Evolutionary conservation across 176 grass and related monocot genomes (phyloP).

Genomic region (Hsuehochloa calcarea): DNA sequence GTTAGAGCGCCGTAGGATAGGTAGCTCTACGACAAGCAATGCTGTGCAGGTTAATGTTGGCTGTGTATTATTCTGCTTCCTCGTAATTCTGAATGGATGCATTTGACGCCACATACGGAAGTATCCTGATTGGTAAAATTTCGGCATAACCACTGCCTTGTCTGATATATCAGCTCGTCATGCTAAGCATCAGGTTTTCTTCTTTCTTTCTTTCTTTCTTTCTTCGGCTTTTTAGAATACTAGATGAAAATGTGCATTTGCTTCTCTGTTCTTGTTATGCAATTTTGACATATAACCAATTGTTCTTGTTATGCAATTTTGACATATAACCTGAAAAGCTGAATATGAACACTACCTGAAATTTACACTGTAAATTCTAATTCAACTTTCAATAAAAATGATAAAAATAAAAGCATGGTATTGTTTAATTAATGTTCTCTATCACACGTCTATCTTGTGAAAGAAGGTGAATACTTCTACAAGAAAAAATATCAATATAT

Average conservation of each 20-base stretch:
- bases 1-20: background rate
- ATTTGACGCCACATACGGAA: background rate
- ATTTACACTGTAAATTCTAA: background rate
- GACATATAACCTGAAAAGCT: too few relatives aligned
- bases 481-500: background rate
- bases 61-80: background rate
- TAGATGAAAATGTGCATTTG: too few relatives aligned
- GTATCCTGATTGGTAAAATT: background rate
- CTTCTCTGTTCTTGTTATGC: too few relatives aligned
- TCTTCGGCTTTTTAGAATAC: too few relatives aligned
- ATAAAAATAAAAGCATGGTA: background rate
- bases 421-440: slow-evolving; percentile 5
- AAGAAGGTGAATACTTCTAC: slow-evolving; percentile 13
- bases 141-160: background rate
- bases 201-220: too few relatives aligned
- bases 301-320: too few relatives aligned
- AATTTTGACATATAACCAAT: too few relatives aligned
- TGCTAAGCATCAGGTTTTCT: too few relatives aligned
- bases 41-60: background rate
- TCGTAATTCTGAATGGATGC: background rate
- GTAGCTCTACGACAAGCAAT: background rate
- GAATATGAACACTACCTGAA: too few relatives aligned
- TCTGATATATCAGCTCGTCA: too few relatives aligned
- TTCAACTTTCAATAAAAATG: slow-evolving; percentile 19
- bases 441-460: slow-evolving; percentile 9